Evolutionary conservation across 768 basidiomycete species (phyloP).

Genomic region (Glaciozyma martinii): DNA sequence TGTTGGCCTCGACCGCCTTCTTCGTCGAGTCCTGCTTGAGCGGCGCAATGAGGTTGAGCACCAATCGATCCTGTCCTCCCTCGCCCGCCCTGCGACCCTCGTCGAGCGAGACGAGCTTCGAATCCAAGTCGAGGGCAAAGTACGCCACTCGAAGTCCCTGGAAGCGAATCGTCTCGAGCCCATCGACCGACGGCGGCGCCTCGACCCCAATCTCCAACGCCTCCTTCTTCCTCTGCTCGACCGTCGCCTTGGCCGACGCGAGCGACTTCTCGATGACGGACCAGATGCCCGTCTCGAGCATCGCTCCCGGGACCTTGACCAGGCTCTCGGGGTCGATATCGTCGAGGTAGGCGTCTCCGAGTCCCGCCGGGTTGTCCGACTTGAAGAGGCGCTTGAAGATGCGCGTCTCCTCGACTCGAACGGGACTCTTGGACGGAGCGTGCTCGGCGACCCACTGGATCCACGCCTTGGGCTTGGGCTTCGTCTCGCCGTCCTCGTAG

Average conservation of each 20-base stretch:
- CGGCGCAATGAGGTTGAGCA: slow-evolving; percentile 28
- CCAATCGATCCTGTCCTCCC: slow-evolving; percentile 9
- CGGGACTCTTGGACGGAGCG: slow-evolving; percentile 64
- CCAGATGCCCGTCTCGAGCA: slow-evolving; percentile 88
- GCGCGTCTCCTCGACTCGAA: slow-evolving; percentile 76
- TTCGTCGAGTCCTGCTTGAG: slow-evolving; percentile 26
- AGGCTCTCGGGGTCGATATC: slow-evolving; percentile 78
- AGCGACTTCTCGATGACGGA: slow-evolving; percentile 61
- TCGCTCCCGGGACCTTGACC: slow-evolving; percentile 65
- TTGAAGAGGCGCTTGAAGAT: slow-evolving; percentile 91
- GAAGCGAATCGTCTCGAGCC: slow-evolving; percentile 93
- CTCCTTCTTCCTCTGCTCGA: slow-evolving; percentile 52
- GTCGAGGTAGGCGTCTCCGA: slow-evolving; percentile 57
- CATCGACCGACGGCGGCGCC: slow-evolving; percentile 40
- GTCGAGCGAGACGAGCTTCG: slow-evolving; percentile 40
- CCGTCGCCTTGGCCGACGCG: slow-evolving; percentile 53
- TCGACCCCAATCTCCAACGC: slow-evolving; percentile 50
- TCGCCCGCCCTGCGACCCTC: neutral
- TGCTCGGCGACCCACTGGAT: slow-evolving; percentile 97
- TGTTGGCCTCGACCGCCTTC: neutral
- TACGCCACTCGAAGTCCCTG: slow-evolving; percentile 93
- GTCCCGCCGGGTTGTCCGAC: slow-evolving; percentile 70
- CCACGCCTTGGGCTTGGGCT: slow-evolving; percentile 75
- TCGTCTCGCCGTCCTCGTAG: slow-evolving; percentile 57
- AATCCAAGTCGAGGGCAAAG: slow-evolving; percentile 84